phyloP scores from a whole-genome alignment of 768 basidiomycete genomes.

The Lentinula boryana region DNA sequence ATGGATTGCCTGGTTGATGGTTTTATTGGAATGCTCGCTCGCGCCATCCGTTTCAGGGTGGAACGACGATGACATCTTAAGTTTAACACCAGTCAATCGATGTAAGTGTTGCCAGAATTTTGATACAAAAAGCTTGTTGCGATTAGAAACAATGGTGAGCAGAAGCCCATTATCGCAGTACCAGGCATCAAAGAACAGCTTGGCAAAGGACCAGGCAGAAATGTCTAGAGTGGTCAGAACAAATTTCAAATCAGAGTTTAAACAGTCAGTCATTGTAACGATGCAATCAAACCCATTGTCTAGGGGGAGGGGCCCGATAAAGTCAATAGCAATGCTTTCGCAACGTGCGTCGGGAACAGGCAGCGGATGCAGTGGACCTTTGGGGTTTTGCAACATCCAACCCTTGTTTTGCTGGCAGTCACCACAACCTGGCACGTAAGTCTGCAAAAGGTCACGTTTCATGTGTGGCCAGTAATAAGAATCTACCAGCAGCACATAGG shows the following conservation, averaged over 20 bases:
- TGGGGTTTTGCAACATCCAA: not conserved
- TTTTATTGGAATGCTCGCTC: conserved; percentile 16
- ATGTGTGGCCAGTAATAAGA: conserved; percentile 16
- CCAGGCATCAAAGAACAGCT: too few species aligned
- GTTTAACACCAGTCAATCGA: not conserved
- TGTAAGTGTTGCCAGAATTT: too few species aligned
- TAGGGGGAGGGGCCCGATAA: conserved; percentile 17
- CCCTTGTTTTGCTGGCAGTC: conserved; percentile 25
- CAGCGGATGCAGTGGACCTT: conserved; percentile 14
- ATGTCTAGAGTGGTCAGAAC: conserved; percentile 8
- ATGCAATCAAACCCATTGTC: conserved; percentile 16
- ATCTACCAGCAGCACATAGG: conserved; percentile 3
- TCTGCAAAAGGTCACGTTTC: conserved; percentile 13
- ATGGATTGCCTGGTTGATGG: not conserved
- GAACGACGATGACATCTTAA: conserved; percentile 23
- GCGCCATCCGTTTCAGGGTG: conserved; percentile 29
- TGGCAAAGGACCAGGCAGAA: too few species aligned
- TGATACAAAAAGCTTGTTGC: too few species aligned
- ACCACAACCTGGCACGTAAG: conserved; percentile 17
- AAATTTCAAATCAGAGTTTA: conserved; percentile 11
- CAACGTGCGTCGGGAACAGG: conserved; percentile 11
- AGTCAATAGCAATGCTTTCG: conserved; percentile 14
- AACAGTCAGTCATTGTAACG: conserved; percentile 13
- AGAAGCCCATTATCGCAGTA: too few species aligned
- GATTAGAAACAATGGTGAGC: too few species aligned